These are phyloP conservation scores for Salix viminalis DNA, from an alignment of 345 rosid species.

Conservation along the genomic window DNA sequence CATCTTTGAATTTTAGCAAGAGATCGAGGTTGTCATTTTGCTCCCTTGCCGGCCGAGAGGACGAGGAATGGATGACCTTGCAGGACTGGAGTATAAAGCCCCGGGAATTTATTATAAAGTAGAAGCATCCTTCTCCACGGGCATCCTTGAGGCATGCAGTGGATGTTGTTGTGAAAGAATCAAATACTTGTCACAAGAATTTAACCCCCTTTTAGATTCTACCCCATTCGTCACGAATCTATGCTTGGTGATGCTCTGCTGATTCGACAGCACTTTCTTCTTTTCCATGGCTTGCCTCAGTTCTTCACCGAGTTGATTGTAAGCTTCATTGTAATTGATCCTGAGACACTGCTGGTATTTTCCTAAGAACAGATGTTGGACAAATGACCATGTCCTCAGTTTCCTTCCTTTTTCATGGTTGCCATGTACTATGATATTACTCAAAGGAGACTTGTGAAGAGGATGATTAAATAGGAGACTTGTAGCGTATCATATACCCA, in stretches of 20 bases:
- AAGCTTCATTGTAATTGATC: not conserved
- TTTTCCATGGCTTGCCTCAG: not conserved
- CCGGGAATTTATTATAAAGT: not conserved
- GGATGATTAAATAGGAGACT: not conserved
- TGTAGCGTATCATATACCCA: not conserved
- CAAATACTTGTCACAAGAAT: not conserved
- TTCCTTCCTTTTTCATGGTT: constrained; percentile 22
- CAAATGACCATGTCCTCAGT: constrained; percentile 46
- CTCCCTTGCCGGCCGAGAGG: not conserved
- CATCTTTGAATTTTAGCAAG: not conserved
- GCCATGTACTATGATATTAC: constrained; percentile 6
- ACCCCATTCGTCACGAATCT: not conserved
- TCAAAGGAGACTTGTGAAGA: not conserved
- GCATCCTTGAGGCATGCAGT: not conserved
- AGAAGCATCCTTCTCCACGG: not conserved
- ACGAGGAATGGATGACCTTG: not conserved
- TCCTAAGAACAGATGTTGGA: constrained; percentile 53
- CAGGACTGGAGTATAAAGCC: not conserved
- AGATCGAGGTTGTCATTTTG: not conserved
- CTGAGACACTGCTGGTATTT: not conserved
- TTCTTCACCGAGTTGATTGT: not conserved
- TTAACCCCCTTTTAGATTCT: not conserved
- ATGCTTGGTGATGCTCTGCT: not conserved
- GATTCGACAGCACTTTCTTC: not conserved
- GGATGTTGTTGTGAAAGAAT: not conserved